These are phyloP conservation scores for Epichloe gansuensis DNA, from an alignment of 2,329 filamentous ascomycete genomes.

Conservation along the genomic window DNA sequence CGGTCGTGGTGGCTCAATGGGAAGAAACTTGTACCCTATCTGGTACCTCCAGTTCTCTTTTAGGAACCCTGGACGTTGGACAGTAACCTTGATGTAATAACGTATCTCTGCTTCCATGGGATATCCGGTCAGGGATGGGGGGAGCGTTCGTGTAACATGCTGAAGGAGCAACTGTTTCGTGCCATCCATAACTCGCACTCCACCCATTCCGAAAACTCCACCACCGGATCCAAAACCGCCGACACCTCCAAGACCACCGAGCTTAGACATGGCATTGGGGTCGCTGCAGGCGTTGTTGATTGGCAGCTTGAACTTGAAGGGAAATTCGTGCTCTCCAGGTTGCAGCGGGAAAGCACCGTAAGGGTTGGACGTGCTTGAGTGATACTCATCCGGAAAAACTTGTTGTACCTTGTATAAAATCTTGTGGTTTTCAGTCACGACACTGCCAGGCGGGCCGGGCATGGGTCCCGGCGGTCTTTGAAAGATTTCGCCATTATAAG, in stretches of 20 bases:
- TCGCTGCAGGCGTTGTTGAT: conserved; percentile 63
- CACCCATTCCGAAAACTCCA: conserved; percentile 35
- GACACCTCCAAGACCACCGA: conserved; percentile 39
- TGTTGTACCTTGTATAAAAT: conserved; percentile 62
- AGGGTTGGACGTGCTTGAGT: conserved; percentile 25
- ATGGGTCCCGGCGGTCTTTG: conserved; percentile 13
- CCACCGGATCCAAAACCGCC: conserved; percentile 35
- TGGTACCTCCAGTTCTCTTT: conserved; percentile 73
- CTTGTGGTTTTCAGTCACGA: conserved; percentile 51
- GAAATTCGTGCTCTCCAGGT: conserved; percentile 60
- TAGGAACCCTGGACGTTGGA: conserved; percentile 76
- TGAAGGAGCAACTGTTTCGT: conserved; percentile 45
- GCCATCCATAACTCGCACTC: conserved; percentile 50
- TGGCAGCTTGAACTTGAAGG: conserved; percentile 64
- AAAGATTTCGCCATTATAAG: conserved; percentile 30
- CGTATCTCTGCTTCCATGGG: conserved; percentile 78
- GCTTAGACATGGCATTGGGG: conserved; percentile 37
- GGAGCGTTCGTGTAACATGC: conserved; percentile 77
- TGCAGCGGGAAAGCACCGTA: conserved; percentile 46
- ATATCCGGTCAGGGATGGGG: conserved; percentile 78
- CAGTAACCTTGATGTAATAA: conserved; percentile 93
- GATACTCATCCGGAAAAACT: conserved; percentile 52
- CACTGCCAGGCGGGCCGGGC: conserved; percentile 25
- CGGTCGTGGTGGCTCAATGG: conserved; percentile 76
- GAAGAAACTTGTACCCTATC: conserved; percentile 70